Evolutionary conservation across 768 basidiomycete species (phyloP).

Genomic region (Asterophora parasitica): DNA sequence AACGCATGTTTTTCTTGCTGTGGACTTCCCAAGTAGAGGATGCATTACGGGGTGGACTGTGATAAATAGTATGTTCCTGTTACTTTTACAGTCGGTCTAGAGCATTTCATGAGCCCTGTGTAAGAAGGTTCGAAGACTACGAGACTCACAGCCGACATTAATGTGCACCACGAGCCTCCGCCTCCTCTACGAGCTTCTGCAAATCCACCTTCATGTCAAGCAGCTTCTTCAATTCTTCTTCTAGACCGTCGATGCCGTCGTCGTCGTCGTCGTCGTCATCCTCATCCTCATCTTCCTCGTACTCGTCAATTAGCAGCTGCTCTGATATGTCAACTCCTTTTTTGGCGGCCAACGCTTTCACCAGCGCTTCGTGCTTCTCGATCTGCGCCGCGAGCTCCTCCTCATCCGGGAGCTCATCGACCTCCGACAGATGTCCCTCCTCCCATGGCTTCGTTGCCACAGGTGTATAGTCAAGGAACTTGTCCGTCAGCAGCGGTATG

Average conservation of each 20-base stretch:
- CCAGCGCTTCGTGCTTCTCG: not conserved
- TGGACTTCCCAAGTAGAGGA: no score
- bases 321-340: not conserved
- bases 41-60: not conserved
- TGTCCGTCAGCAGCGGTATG: slow-evolving; percentile 25
- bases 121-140: not conserved
- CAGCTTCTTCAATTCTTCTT: not conserved
- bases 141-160: not conserved
- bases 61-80: not conserved
- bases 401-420: not conserved
- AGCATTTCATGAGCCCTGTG: not conserved
- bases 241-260: not conserved
- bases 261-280: not conserved
- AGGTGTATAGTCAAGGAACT: slow-evolving; percentile 28
- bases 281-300: slow-evolving; percentile 1
- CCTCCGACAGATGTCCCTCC: slow-evolving; percentile 4
- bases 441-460: slow-evolving; percentile 14
- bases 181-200: not conserved
- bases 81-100: not conserved
- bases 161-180: not conserved
- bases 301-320: slow-evolving; percentile 8
- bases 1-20: no score
- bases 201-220: not conserved
- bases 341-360: not conserved
- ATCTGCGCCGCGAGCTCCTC: not conserved